Conservation (phyloP, 305 asterid genomes). For the Vinca major region DNA sequence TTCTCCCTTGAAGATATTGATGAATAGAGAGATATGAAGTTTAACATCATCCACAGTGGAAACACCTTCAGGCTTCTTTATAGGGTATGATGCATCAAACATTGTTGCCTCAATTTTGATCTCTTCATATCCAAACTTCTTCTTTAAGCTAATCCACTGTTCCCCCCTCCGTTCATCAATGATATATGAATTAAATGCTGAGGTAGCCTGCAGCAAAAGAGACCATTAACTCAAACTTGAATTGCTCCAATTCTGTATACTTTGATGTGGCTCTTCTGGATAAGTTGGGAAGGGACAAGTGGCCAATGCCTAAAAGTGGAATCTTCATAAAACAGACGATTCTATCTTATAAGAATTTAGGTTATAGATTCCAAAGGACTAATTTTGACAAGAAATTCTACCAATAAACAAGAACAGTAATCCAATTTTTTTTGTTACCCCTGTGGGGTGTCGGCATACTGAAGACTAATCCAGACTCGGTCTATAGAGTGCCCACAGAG, state of each 20-base stretch:
- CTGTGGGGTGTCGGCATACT: too few species aligned
- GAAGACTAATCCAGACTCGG: too few species aligned
- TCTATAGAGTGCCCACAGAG: too few species aligned
- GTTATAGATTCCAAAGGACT: background rate
- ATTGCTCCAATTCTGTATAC: background rate
- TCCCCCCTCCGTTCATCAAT: slow-evolving; percentile 73
- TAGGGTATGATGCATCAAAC: slow-evolving; percentile 66
- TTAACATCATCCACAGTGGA: slow-evolving; percentile 39
- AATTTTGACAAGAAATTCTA: background rate
- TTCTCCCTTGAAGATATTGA: slow-evolving; percentile 54
- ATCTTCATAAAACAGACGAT: background rate
- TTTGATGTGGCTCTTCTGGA: background rate
- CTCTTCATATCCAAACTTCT: slow-evolving; percentile 70
- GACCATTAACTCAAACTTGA: slow-evolving; percentile 1
- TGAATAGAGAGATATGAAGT: slow-evolving; percentile 58
- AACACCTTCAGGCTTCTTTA: slow-evolving; percentile 36
- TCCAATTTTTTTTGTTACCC: too few species aligned
- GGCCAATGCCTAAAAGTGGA: background rate
- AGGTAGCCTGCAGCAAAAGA: slow-evolving; percentile 36
- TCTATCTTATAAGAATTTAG: background rate
- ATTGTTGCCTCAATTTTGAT: slow-evolving; percentile 82
- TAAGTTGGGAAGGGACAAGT: background rate
- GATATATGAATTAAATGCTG: slow-evolving; percentile 51
- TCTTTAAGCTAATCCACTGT: slow-evolving; percentile 64
- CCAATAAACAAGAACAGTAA: background rate